A percentile compares a stretch with the other conserved stretches of the same genome.
phyloP scores from a whole-genome alignment of 768 basidiomycete species.

The Termitomyces sp. region DNA sequence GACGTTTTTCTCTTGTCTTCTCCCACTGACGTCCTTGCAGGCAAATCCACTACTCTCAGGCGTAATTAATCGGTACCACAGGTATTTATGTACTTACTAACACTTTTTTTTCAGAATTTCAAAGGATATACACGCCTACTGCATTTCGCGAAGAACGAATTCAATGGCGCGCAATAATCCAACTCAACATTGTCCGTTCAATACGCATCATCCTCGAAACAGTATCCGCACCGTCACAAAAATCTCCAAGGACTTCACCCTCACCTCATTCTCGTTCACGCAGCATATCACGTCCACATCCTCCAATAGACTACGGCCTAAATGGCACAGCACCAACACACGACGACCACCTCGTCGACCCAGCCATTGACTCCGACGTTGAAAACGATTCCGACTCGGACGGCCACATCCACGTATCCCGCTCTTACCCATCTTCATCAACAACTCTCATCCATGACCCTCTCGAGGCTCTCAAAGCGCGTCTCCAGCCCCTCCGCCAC shows the following conservation, averaged over 20 bases:
- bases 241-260: constrained; percentile 32
- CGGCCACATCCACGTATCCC: too few relatives aligned
- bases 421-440: constrained; percentile 22
- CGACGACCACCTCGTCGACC: constrained; percentile 14
- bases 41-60: constrained; percentile 78
- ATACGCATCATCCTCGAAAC: constrained; percentile 71
- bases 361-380: constrained; percentile 10
- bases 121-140: constrained; percentile 68
- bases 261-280: constrained; percentile 32
- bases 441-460: constrained; percentile 24
- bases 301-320: too few relatives aligned
- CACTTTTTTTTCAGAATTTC: constrained; percentile 53
- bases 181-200: constrained; percentile 78
- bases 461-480: constrained; percentile 56
- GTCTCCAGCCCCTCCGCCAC: constrained; percentile 64
- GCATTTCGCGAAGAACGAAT: constrained; percentile 74
- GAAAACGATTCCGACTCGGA: constrained; percentile 9
- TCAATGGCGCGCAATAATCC: constrained; percentile 82
- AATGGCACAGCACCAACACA: constrained; percentile 19
- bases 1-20: neutral
- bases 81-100: constrained; percentile 6
- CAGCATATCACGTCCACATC: constrained; percentile 30
- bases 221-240: constrained; percentile 23
- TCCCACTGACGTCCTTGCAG: constrained; percentile 28
- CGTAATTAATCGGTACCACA: constrained; percentile 48